These are phyloP conservation scores for Leccinum uliginosum DNA, from an alignment of 768 basidiomycete species.

Conservation along the genomic window DNA sequence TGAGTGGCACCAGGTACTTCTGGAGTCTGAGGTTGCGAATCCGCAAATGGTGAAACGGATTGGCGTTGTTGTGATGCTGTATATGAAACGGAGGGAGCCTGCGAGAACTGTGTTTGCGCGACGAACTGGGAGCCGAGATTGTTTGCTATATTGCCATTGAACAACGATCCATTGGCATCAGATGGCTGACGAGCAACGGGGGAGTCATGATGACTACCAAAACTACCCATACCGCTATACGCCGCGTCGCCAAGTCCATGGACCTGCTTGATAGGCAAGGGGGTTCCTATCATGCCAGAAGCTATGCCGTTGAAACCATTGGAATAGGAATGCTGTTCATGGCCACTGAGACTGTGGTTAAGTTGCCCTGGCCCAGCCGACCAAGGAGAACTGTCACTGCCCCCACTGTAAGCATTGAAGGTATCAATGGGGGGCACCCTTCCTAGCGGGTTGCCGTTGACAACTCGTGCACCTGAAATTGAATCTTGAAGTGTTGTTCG, in stretches of 20 bases:
- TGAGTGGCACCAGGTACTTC: conserved; percentile 19
- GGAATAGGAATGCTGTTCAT: conserved; percentile 23
- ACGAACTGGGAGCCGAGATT: conserved; percentile 21
- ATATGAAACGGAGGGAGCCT: conserved; percentile 20
- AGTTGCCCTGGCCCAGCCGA: conserved; percentile 25
- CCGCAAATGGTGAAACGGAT: conserved; percentile 20
- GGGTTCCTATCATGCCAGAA: conserved; percentile 15
- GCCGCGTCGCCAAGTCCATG: conserved; percentile 21
- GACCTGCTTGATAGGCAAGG: conserved; percentile 18
- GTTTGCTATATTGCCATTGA: conserved; percentile 15
- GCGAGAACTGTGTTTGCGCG: conserved; percentile 16
- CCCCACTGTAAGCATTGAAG: conserved; percentile 34
- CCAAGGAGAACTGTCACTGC: conserved; percentile 32
- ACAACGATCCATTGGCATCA: conserved; percentile 24
- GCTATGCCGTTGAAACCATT: conserved; percentile 22
- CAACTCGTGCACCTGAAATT: conserved; percentile 36
- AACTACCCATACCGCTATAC: conserved; percentile 21
- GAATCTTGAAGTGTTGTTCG: conserved; percentile 39
- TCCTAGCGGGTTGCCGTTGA: conserved; percentile 29
- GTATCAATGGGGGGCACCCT: conserved; percentile 37
- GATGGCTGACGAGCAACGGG: conserved; percentile 18
- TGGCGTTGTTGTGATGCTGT: conserved; percentile 17
- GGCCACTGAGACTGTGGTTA: conserved; percentile 17
- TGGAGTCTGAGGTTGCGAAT: conserved; percentile 16
- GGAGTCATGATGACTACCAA: conserved; percentile 21